Conservation (phyloP, 257 asterid genomes). For the Oldenlandia corymbosa region DNA sequence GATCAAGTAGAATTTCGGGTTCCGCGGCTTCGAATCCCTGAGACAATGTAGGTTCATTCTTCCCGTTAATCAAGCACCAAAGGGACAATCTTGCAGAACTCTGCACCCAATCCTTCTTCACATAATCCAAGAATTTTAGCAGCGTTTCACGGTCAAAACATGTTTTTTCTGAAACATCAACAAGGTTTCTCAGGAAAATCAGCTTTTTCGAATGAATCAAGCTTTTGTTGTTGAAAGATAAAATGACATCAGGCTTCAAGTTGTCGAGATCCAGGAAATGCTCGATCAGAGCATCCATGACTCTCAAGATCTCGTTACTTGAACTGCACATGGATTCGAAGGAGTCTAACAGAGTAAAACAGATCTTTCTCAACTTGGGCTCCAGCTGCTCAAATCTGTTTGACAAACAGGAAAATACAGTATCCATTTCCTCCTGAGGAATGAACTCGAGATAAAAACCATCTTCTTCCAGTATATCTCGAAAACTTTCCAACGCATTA, state of each 20-base stretch:
- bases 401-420: neutral
- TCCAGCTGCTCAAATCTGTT: neutral
- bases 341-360: neutral
- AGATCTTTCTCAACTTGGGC: neutral
- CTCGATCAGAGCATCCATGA: neutral
- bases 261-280: neutral
- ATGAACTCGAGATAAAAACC: neutral
- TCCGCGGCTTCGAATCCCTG: neutral
- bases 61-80: neutral
- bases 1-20: conserved; percentile 5
- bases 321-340: neutral
- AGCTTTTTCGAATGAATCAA: neutral
- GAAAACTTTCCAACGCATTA: neutral
- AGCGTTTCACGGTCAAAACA: neutral
- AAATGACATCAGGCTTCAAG: neutral
- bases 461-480: neutral
- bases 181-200: neutral
- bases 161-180: neutral
- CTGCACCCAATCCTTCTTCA: neutral
- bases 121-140: neutral
- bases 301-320: neutral
- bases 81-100: neutral
- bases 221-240: neutral
- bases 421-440: neutral
- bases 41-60: neutral